Evolutionary conservation across 2,329 filamentous ascomycete genomes (phyloP).

Genomic region (Alternaria brassicae): DNA sequence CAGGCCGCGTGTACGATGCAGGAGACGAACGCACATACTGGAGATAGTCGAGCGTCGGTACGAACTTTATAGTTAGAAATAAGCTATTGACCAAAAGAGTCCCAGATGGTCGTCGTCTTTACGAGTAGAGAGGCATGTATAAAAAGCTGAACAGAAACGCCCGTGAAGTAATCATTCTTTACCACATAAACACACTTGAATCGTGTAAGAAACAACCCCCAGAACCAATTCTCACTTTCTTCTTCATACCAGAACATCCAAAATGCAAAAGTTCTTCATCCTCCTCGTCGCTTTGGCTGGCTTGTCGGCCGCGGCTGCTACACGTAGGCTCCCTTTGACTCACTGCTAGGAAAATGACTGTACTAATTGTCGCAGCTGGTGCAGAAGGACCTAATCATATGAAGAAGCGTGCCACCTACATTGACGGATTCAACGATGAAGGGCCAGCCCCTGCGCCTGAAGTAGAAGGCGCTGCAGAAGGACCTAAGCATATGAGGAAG

Average conservation of each 20-base stretch:
- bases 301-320: background rate
- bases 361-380: background rate
- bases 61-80: too few species aligned
- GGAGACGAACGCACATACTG: background rate
- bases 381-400: background rate
- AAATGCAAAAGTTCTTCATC: background rate
- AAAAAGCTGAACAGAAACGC: background rate
- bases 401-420: background rate
- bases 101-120: background rate
- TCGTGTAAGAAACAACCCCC: background rate
- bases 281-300: background rate
- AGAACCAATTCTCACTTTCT: background rate
- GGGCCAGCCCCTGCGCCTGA: too few species aligned
- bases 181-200: background rate
- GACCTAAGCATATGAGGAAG: background rate
- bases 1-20: background rate
- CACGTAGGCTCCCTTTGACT: background rate
- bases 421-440: too few species aligned
- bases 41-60: too few species aligned
- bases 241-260: background rate
- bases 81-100: background rate
- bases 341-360: background rate
- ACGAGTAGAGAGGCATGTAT: background rate
- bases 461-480: background rate
- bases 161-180: background rate